Conservation (phyloP, 2,329 filamentous ascomycete genomes). For the Penicillium sp. region DNA sequence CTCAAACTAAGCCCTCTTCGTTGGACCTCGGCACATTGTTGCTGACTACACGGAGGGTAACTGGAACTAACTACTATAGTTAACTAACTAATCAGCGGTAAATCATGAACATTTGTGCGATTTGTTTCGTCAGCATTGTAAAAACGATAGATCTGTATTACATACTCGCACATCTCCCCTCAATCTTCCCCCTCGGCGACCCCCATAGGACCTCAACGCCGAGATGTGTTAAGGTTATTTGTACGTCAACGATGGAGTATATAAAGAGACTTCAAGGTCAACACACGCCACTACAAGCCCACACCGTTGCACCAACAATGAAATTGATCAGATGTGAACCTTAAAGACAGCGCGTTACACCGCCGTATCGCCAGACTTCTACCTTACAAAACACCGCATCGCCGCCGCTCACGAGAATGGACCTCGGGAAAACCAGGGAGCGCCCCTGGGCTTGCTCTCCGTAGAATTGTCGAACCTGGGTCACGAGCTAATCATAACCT, state of each 20-base stretch:
- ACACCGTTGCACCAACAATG: background rate
- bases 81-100: too few relatives aligned
- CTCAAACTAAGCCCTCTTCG: conserved; percentile 19
- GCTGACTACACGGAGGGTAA: conserved; percentile 7
- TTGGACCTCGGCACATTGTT: conserved; percentile 27
- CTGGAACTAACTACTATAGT: too few relatives aligned
- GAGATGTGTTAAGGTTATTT: conserved; percentile 14
- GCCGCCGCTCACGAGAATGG: conserved; percentile 27
- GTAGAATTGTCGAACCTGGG: conserved; percentile 11
- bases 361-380: background rate
- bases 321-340: background rate
- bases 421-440: conserved; percentile 34
- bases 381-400: background rate
- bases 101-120: background rate
- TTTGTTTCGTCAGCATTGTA: background rate
- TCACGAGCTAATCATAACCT: background rate
- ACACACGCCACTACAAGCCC: background rate
- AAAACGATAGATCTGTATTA: background rate
- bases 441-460: conserved; percentile 1
- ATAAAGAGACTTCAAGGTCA: background rate
- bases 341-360: background rate
- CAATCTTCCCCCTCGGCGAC: conserved; percentile 7
- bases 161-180: too few relatives aligned
- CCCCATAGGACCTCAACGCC: conserved; percentile 13
- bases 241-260: background rate